Base-by-base conservation (phyloP, 2,329 filamentous ascomycete genomes). In the Scopulariopsis brevicaulis region DNA sequence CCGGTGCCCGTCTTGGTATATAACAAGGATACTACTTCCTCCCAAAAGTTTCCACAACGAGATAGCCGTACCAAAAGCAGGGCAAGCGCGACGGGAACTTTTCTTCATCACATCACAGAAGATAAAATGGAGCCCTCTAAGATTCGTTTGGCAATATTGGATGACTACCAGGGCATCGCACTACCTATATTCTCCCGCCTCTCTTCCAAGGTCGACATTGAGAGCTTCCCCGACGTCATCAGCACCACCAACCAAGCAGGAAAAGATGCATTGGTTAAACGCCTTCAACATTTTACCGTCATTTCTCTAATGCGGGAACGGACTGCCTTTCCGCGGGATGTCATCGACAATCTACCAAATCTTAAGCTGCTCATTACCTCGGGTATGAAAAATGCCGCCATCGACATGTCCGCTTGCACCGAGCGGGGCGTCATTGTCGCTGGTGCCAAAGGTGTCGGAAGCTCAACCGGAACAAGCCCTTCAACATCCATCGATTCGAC, bases 351-450 rank as follows among this genome's bases (percentile, higher is more conserved):
- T 15, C 79, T 96, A 1, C 89, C 89, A 0, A 87, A 89, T 59
- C 78, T 95, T 18, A 84, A 84, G 67, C 76, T 93, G 1, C 78
- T 95, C 28, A 78, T 94, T 50, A 91, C 87, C 1, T 90, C 87
- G 0, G 87, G 87, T 1, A 72, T 69, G 1, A 82, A 86, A 58
- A 94, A 94, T 64, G 77, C 80, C 35, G 77, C 82, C 1, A 81
- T 95, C 53, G 86, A 93, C 64, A 74, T 90, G 2, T 70, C 74
- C 1, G 79, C 84, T 2, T 83, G 84, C 60, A 74, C 76, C 35
- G 76, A 79, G 43, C 77, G 75, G n/a, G 75, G 76, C 1, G 82
- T 91, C 61, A 74, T 77, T 1, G 86, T 91, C 1, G 81, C 81
- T 0, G 87, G 86, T 5, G 83, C 86, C 1, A 68, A 61, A 40